Evolutionary conservation across 345 rosid species (phyloP), one percentile per base, ranked within the genome.

Genomic region (Turnera subulata): DNA sequence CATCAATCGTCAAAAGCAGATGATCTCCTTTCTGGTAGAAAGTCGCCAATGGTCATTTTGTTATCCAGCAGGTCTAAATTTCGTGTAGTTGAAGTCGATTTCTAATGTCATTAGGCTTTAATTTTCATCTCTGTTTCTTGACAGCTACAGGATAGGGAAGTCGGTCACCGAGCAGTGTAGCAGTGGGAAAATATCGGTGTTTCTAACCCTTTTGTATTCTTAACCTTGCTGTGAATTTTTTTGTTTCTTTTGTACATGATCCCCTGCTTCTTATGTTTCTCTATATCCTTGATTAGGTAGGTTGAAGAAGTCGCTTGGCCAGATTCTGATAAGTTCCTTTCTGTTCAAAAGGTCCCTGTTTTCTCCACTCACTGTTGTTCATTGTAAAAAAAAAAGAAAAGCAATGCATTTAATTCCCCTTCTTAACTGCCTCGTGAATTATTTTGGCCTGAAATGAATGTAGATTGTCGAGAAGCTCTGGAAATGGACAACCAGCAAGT

Each of bases 251-350:
- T 33, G 46, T 32, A 6, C 29, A 24, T 40, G 12, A 8, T 38
- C 13, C 7, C 52, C 50, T 23, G 54, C 8, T 50, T 24, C 53
- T 35, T 54, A 18, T 43, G 19, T 64, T 55, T 59, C 59, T 49
- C 58, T 25, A 26, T 26, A n/a, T n/a, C n/a, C 25, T 50, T 51
- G 59, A 54, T 65, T 68, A 63, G 44, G 68, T 80, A 80, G 79
- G 76, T 72, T 53, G 84, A 62, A 71, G 79, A 66, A 56, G 64
- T 47, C 4, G 62, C 57, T 24, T 46, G 62, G 76, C 61, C 59
- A 65, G 71, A 68, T 71, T 51, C 53, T 59, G 53, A 60, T 68
- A 35, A 39, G 58, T 5, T 52, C 75, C 61, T 73, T 50, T 64
- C 47, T 43, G 56, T 75, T 49, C 57, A 59, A 45, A 73, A 68